These are phyloP conservation scores for Gossypium schwendimanii DNA, from an alignment of 441 rosid genomes.

Conservation along the genomic window DNA sequence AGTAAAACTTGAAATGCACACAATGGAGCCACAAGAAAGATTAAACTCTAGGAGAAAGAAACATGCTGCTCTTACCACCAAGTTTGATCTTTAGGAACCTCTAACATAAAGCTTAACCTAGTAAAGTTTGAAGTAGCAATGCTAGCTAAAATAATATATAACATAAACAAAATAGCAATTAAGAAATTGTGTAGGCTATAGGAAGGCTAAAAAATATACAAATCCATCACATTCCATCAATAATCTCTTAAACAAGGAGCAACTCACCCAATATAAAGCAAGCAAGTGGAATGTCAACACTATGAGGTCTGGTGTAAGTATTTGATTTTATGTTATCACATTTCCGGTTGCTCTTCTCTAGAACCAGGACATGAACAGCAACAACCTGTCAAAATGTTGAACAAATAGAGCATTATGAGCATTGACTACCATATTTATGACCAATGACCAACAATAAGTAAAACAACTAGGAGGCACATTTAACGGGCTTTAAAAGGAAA, in stretches of 20 bases:
- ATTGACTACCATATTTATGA: neutral
- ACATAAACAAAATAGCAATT: neutral
- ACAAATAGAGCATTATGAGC: slow-evolving; percentile 2
- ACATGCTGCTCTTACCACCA: neutral
- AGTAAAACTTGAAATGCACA: neutral
- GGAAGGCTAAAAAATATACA: neutral
- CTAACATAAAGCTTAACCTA: neutral
- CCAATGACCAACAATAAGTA: neutral
- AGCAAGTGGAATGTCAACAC: slow-evolving; percentile 63
- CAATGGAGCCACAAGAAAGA: neutral
- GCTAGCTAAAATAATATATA: neutral
- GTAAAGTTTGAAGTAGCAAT: neutral
- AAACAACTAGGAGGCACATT: neutral
- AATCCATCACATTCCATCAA: neutral
- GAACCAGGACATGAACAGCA: slow-evolving; percentile 47
- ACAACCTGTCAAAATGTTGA: slow-evolving; percentile 45
- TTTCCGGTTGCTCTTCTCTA: slow-evolving; percentile 37
- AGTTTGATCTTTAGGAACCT: neutral
- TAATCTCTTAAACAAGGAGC: neutral
- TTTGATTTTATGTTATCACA: slow-evolving; percentile 21
- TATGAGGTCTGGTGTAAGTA: slow-evolving; percentile 20
- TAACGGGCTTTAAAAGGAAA: slow-evolving; percentile 3
- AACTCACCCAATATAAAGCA: slow-evolving; percentile 74
- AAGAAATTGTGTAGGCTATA: neutral
- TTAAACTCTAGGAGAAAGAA: neutral